Base-by-base conservation (phyloP, 495 filamentous ascomycete genomes). In the Aspergillus funiculosus region DNA sequence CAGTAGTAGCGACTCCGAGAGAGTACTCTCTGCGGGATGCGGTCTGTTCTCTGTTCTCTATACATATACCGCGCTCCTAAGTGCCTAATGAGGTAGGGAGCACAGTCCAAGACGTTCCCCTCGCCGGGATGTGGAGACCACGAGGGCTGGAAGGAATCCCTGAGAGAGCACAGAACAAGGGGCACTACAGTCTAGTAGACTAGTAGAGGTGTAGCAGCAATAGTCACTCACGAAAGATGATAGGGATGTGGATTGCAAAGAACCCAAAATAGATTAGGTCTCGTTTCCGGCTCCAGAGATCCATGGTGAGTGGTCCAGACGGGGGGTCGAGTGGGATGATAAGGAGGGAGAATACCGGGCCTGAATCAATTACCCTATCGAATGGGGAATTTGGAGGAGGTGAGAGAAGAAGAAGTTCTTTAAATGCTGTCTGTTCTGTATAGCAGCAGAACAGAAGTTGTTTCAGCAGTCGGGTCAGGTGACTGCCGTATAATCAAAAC, bases 161-260 rank as follows among this genome's bases (percentile, higher is more conserved):
- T 13, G 39, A 27, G 39, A 28, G 39, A 30, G 10, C 39, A 19
- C 17, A n/a, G 36, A 15, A 31, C 13, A 50, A 38, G n/a, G n/a
- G n/a, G n/a, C n/a, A n/a, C n/a, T n/a, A n/a, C n/a, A n/a, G n/a
- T n/a, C n/a, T n/a, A n/a, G n/a, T n/a, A n/a, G n/a, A n/a, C n/a
- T n/a, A n/a, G n/a, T n/a, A n/a, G n/a, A n/a, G 48, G 30, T 26
- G 24, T 21, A 26, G 20, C 15, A 3, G n/a, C 32, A 64, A n/a
- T n/a, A n/a, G n/a, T n/a, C n/a, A n/a, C 79, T 57, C 66, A 87
- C 84, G 66, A 55, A 85, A 75, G 43, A 85, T 78, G 45, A 88
- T 64, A 11, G 82, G 82, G 14, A 88, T 50, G 53, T 85, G 81
- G 20, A 81, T 74, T 48, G 68, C 48, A 58, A 89, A 89, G 69